phyloP scores from a whole-genome alignment of 805 yeast genomes.

The Lachancea dasiensis region DNA sequence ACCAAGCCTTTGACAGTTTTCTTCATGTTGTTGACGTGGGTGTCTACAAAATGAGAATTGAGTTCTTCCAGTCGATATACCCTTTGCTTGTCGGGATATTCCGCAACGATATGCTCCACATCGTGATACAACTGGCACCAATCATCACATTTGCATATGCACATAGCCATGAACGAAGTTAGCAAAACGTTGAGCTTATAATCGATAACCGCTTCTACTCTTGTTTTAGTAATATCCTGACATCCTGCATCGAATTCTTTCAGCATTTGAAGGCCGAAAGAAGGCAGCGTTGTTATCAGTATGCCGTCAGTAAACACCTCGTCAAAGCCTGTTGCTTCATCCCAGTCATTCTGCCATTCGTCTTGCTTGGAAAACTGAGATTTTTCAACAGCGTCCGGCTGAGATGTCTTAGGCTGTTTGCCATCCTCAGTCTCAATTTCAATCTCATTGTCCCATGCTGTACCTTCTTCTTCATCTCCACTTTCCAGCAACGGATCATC shows the following conservation, averaged over 20 bases:
- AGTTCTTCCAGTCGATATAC: constrained; percentile 21
- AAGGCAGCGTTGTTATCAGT: constrained; percentile 19
- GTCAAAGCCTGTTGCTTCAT: background rate
- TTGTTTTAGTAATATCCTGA: constrained; percentile 12
- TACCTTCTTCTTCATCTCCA: constrained; percentile 16
- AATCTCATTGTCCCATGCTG: constrained; percentile 20
- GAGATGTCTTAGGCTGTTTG: too few species aligned
- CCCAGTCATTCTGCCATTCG: constrained; percentile 8
- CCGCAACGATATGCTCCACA: constrained; percentile 13
- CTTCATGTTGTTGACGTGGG: constrained; percentile 16
- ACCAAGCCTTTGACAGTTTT: constrained; percentile 13
- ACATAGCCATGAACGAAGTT: constrained; percentile 24
- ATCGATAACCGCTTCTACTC: constrained; percentile 14
- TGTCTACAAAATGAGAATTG: constrained; percentile 17
- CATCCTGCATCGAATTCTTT: constrained; percentile 15
- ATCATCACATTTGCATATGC: constrained; percentile 16
- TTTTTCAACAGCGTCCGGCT: too few species aligned
- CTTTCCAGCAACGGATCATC: constrained; percentile 10
- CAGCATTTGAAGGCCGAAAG: constrained; percentile 11
- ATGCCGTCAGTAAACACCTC: constrained; percentile 3
- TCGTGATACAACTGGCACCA: constrained; percentile 30
- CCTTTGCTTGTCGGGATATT: constrained; percentile 3
- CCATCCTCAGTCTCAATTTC: constrained; percentile 1
- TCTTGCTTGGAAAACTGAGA: background rate
- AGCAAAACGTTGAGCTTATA: constrained; percentile 28